phyloP scores from a whole-genome alignment of 176 grass and related monocot genomes.

The Alloteropsis semialata region DNA sequence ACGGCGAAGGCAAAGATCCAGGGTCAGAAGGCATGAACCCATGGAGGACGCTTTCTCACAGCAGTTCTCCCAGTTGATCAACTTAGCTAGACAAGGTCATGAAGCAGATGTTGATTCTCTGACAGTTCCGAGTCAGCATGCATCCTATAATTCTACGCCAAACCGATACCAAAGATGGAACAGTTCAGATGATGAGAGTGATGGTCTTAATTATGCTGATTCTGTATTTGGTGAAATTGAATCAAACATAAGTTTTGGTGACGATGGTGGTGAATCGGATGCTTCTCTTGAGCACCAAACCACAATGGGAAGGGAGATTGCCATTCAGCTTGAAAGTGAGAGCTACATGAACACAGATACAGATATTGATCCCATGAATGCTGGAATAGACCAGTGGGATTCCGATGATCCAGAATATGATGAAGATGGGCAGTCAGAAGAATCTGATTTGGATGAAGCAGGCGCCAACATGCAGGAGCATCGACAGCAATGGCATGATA shows the following conservation, averaged over 20 bases:
- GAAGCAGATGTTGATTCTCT: constrained; percentile 36
- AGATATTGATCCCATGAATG: constrained; percentile 90
- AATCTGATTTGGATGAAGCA: constrained; percentile 60
- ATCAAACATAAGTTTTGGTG: constrained; percentile 68
- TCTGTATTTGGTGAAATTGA: constrained; percentile 72
- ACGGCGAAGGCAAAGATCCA: constrained; percentile 24
- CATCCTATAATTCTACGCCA: constrained; percentile 43
- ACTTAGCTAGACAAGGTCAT: constrained; percentile 62
- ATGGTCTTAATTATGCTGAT: constrained; percentile 44
- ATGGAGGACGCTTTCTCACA: constrained; percentile 53
- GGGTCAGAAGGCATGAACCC: constrained; percentile 32
- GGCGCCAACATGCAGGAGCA: constrained; percentile 13
- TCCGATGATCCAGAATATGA: constrained; percentile 61
- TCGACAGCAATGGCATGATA: constrained; percentile 30
- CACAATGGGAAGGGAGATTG: constrained; percentile 42
- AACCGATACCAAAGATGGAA: constrained; percentile 50
- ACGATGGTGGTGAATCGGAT: constrained; percentile 73
- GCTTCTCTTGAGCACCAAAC: constrained; percentile 57
- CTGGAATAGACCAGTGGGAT: constrained; percentile 64
- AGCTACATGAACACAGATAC: constrained; percentile 62
- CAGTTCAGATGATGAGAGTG: constrained; percentile 71
- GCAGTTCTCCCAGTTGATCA: constrained; percentile 63
- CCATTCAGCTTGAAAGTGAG: constrained; percentile 53
- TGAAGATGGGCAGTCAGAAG: constrained; percentile 52
- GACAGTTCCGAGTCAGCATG: not conserved